These are phyloP conservation scores for Lentinula sp. DNA, from an alignment of 768 basidiomycete genomes.

Conservation along the genomic window DNA sequence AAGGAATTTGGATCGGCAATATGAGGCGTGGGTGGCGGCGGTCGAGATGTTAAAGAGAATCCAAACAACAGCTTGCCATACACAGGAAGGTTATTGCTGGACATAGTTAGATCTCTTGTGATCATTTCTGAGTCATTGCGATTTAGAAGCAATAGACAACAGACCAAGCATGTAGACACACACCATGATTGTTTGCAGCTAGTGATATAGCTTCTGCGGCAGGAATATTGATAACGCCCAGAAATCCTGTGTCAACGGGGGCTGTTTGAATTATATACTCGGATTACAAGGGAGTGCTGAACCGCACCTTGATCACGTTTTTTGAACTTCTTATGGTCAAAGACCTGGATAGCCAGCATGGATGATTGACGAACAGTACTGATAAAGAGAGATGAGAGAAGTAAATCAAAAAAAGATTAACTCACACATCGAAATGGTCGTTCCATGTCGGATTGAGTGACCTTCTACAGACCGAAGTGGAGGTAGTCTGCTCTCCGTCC, in stretches of 20 bases:
- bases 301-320: constrained; percentile 70
- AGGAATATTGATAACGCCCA: constrained; percentile 51
- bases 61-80: constrained; percentile 78
- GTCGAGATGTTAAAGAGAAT: constrained; percentile 35
- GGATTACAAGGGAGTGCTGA: constrained; percentile 28
- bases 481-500: constrained; percentile 77
- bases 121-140: constrained; percentile 47
- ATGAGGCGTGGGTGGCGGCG: constrained; percentile 16
- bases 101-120: constrained; percentile 67
- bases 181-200: constrained; percentile 43
- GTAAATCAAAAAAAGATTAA: constrained; percentile 5
- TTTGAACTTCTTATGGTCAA: constrained; percentile 86
- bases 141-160: constrained; percentile 9
- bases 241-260: constrained; percentile 44
- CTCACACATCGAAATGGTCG: constrained; percentile 82
- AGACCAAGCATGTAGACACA: constrained; percentile 14
- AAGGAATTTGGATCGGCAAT: constrained; percentile 12
- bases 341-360: constrained; percentile 77
- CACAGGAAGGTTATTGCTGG: constrained; percentile 72
- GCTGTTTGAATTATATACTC: constrained; percentile 18
- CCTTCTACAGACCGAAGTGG: constrained; percentile 66
- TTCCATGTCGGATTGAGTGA: constrained; percentile 75
- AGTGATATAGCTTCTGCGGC: constrained; percentile 48
- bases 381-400: neutral
- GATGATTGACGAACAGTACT: constrained; percentile 73